Evolutionary conservation across 306 rosid genomes (phyloP), one percentile per base, ranked within the genome.

Genomic region (Hippophae gyantsensis): DNA sequence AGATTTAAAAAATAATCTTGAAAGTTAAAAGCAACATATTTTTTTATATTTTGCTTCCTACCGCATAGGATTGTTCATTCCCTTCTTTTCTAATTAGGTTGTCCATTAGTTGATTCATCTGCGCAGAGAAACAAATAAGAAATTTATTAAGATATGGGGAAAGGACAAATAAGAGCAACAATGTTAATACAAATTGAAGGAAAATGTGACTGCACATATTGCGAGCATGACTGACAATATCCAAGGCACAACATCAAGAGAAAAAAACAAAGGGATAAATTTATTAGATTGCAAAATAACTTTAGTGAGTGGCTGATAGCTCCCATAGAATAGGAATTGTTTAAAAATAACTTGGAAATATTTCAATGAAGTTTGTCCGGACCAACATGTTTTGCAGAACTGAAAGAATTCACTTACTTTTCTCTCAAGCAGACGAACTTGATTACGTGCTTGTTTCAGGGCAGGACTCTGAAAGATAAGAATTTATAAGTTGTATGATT

Each of bases 31-130:
- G 10, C 49, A 62, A 63, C 41, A 48, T 57, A 51, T 32, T 52
- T 32, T 60, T 51, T 54, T 58, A 69, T 60, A 26, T 27, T 62
- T 58, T 41, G 76, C 65, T 76, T 72, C 87, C 76, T 85, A 92
- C 98, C 52, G 87, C 70, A 57, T 72, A 54, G 43, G 89, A 71
- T 45, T 82, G 38, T 68, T 77, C 93, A 71, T 65, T 81, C 76
- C 58, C 75, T 71, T 79, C 87, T 48, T 61, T 81, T 75, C 83
- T 78, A 68, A 92, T 52, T 50, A 87, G 50, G 73, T 75, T 78
- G 69, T 87, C 93, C 85, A 92, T 78, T 62, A 92, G 64, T 58
- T 79, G 95, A 58, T 69, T 70, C 63, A 92, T 65, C 98, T 92
- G 86, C 66, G 75, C 54, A 69, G 32, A 70, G 65, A 65, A 73